Evolutionary conservation across 345 rosid species (phyloP), one percentile per base, ranked within the genome.

Genomic region (Eucalyptus pumila): DNA sequence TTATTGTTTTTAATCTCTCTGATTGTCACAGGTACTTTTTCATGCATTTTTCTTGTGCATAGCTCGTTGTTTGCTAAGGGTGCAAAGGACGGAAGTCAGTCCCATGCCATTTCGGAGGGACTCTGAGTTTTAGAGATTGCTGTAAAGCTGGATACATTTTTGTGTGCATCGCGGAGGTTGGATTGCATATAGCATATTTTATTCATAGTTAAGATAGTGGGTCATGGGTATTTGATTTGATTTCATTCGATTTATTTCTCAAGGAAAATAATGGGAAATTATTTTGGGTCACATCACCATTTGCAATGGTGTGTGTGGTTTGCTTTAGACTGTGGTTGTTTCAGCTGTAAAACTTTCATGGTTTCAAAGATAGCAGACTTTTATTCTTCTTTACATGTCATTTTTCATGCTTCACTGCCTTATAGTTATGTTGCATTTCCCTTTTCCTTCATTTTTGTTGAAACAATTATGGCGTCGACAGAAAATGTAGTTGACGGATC

Each of bases 11-110:
- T 19, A 48, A 34, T 54, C 89, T 85, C 45, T 26, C 26, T 89
- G 88, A 85, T 83, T 51, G 27, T 88, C 87, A 89, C 93, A 92
- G 94, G 93, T 92, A 49, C 80, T 60, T 69, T 90, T 81, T 48
- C 58, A 65, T 89, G 49, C 83, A 26, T 69, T 89, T 76, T 58
- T 21, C 58, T 85, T 80, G 60, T 87, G 56, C 56, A 27, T 56
- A 76, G 91, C 76, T 76, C 87, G 87, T 91, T 89, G 87, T 90
- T 89, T 92, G 93, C 90, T 52, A 8, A 14, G 90, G 90, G 85
- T 87, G 94, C 91, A 80, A 90, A 90, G 52, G 86, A 85, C 87
- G 86, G 90, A 85, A 87, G 90, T 88, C 62, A 47, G 87, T 81
- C 69, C 16, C 11, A 69, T 86, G 52, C 54, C 87, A 72, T 86